Conservation (phyloP, 2,329 filamentous ascomycete species). For the Aureobasidium musti region DNA sequence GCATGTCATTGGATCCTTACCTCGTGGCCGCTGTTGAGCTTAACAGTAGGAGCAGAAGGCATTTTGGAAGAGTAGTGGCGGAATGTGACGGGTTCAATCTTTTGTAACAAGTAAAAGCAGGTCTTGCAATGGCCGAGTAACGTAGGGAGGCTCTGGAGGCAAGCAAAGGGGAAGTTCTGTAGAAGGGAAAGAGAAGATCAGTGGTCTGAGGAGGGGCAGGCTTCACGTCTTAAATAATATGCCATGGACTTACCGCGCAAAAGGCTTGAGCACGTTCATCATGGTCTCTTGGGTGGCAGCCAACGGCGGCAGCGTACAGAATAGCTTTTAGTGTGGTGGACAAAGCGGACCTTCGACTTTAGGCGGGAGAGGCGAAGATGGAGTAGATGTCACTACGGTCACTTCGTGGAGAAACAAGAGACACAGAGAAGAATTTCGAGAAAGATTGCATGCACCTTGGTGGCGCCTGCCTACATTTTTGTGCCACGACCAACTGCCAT, state of each 20-base stretch:
- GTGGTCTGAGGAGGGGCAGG: conserved; percentile 13
- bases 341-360: conserved; percentile 25
- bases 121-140: conserved; percentile 19
- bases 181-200: conserved; percentile 27
- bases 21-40: conserved; percentile 45
- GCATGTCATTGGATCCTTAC: conserved; percentile 31
- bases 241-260: conserved; percentile 20
- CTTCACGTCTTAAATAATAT: conserved; percentile 18
- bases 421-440: conserved; percentile 12
- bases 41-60: conserved; percentile 39
- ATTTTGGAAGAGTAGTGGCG: conserved; percentile 35
- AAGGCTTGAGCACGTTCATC: conserved; percentile 31
- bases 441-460: conserved; percentile 21
- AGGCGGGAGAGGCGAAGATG: conserved; percentile 24
- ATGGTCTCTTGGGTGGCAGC: conserved; percentile 18
- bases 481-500: conserved; percentile 20
- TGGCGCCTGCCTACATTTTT: conserved; percentile 27
- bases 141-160: conserved; percentile 19
- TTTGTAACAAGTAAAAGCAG: conserved; percentile 21
- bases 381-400: conserved; percentile 19
- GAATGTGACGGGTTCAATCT: conserved; percentile 6
- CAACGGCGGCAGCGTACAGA: conserved; percentile 26
- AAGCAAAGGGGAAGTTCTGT: conserved; percentile 30
- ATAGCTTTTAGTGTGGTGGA: conserved; percentile 20
- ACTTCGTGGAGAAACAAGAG: not conserved